These are phyloP conservation scores for Saccharomycopsis selenospora DNA, from an alignment of 805 yeast species.

Conservation along the genomic window DNA sequence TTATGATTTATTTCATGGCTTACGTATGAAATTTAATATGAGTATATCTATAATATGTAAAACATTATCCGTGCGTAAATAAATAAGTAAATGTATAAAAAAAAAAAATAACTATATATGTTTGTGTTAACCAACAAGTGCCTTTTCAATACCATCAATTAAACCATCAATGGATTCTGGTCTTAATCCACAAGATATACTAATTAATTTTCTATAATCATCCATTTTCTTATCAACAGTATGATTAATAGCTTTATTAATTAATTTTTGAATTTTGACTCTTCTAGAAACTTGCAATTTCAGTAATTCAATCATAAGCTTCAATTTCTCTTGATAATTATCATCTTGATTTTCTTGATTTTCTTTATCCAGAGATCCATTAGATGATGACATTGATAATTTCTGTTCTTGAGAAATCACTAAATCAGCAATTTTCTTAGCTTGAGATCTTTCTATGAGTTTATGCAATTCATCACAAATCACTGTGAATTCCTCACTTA, in stretches of 20 bases:
- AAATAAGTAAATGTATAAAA: too few relatives aligned
- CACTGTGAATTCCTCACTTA: conserved; percentile 16
- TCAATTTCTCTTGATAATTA: conserved; percentile 23
- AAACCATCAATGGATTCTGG: conserved; percentile 75
- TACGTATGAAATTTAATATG: too few relatives aligned
- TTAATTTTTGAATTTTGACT: conserved; percentile 39
- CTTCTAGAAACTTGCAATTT: conserved; percentile 47
- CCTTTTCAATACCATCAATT: conserved; percentile 66
- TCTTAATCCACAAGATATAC: conserved; percentile 68
- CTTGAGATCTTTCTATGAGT: conserved; percentile 29
- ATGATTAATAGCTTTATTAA: conserved; percentile 40
- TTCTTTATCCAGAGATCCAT: conserved; percentile 2
- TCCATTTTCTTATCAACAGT: conserved; percentile 52
- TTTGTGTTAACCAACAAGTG: conserved; percentile 5
- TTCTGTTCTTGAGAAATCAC: conserved; percentile 27
- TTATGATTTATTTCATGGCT: too few relatives aligned
- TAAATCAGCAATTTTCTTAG: conserved; percentile 30
- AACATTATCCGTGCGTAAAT: too few relatives aligned
- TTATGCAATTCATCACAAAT: conserved; percentile 10
- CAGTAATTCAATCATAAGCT: conserved; percentile 38
- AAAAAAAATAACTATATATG: too few relatives aligned
- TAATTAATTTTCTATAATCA: conserved; percentile 72
- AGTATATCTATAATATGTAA: too few relatives aligned
- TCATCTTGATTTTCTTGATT: conserved; percentile 17
- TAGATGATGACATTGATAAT: background rate